Evolutionary conservation across 208 protist genomes (phyloP), one percentile per base, ranked within the genome.

Genomic region (Leishmania braziliensis): DNA sequence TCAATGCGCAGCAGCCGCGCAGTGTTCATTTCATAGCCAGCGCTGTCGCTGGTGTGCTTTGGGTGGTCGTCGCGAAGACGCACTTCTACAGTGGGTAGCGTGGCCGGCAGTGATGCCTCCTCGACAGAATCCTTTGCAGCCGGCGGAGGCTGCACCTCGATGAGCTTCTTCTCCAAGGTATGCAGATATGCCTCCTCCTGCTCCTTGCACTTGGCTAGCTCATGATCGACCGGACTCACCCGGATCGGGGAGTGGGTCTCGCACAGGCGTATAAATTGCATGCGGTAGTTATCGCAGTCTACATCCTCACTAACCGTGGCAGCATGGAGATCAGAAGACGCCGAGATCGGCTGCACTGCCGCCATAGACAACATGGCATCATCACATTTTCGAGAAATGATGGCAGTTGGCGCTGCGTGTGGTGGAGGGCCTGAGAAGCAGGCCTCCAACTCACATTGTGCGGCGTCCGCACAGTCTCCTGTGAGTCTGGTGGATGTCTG

Each of bases 201-300:
- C 0, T 86, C 90, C n/a, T 76, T 73, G 60, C 78, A 93, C 71
- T 80, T 78, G 2, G 12, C 76, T n/a, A 93, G 82, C 62, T 91
- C 85, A 26, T 84, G 60, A 26, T 88, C 75, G 29, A 91, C 85
- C 23, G 80, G 76, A 26, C n/a, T 66, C 5, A 91, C 65, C 6
- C 88, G 90, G 18, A 66, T 51, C 0, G 91, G 91, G 9, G 88
- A 88, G 82, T 95, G 86, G n/a, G 26, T 51, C 39, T 89, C 70
- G 56, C 89, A 93, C 4, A 91, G 46, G 5, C 69, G 68, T 16
- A 83, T 69, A 4, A 92, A 51, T 12, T 81, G 85, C 10, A 74
- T 75, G 39, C 84, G 84, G 77, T 90, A 90, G 53, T 56, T 68
- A n/a, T 10, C 8, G 4, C 18, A 18, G 33, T 18, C 50, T 54